Conservation (phyloP, 2,329 filamentous ascomycete genomes). For the Metarhizium rileyi region DNA sequence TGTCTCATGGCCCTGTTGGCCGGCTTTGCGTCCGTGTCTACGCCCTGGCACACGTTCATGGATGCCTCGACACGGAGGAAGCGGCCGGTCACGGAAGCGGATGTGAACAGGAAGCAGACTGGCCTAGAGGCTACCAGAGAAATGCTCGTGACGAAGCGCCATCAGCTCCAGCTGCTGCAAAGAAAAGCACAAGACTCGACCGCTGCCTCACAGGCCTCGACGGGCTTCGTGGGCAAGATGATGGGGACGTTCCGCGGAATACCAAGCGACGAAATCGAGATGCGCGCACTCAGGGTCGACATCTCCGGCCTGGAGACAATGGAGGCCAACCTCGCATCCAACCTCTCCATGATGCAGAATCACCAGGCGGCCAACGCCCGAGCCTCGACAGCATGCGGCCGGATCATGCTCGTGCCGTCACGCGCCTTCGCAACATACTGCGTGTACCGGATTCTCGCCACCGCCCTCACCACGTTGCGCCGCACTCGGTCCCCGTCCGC, state of each 20-base stretch:
- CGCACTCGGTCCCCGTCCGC: constrained; percentile 35
- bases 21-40: constrained; percentile 80
- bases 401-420: constrained; percentile 49
- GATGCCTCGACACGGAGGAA: constrained; percentile 41
- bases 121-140: constrained; percentile 71
- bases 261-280: constrained; percentile 48
- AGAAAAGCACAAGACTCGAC: constrained; percentile 36
- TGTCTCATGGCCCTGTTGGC: constrained; percentile 81
- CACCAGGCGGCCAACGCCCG: constrained; percentile 55
- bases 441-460: constrained; percentile 71
- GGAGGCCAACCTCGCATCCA: constrained; percentile 59
- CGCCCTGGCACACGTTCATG: constrained; percentile 75
- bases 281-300: constrained; percentile 58
- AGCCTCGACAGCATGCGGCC: constrained; percentile 57
- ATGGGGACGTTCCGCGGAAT: constrained; percentile 61
- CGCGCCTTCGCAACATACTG: constrained; percentile 74
- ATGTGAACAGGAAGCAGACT: constrained; percentile 67
- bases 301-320: constrained; percentile 73
- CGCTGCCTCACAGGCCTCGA: constrained; percentile 26
- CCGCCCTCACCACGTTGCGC: constrained; percentile 55
- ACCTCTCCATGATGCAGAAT: constrained; percentile 52
- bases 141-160: constrained; percentile 67
- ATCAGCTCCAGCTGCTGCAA: constrained; percentile 60
- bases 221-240: constrained; percentile 62
- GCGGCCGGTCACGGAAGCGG: constrained; percentile 59